Conservation (phyloP, 768 basidiomycete genomes). For the Tylopilus rubrobrunneus region DNA sequence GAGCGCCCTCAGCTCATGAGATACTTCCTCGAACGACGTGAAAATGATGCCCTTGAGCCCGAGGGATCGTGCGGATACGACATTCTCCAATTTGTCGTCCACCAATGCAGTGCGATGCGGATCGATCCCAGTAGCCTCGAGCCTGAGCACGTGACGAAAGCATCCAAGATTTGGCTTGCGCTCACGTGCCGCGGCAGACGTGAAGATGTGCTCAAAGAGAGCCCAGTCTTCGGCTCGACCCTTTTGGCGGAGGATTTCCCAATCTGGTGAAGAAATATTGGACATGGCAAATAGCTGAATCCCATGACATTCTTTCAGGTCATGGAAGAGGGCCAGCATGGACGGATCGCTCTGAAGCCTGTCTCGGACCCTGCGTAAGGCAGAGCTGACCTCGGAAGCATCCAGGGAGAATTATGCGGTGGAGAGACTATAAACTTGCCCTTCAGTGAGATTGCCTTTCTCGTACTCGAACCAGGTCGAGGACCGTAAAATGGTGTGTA, state of each 20-base stretch:
- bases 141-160: slow-evolving; percentile 14
- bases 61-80: slow-evolving; percentile 17
- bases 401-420: slow-evolving; percentile 17
- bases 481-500: slow-evolving; percentile 14
- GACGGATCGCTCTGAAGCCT: slow-evolving; percentile 8
- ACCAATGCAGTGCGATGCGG: slow-evolving; percentile 20
- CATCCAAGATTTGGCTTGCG: slow-evolving; percentile 21
- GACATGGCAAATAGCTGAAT: slow-evolving; percentile 22
- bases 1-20: slow-evolving; percentile 11
- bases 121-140: slow-evolving; percentile 15
- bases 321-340: slow-evolving; percentile 15
- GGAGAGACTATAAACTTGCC: slow-evolving; percentile 3
- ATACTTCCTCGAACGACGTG: slow-evolving; percentile 14
- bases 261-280: slow-evolving; percentile 20
- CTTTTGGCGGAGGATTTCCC: slow-evolving; percentile 17
- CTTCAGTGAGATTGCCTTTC: slow-evolving; percentile 16
- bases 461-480: slow-evolving; percentile 22
- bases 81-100: slow-evolving; percentile 23
- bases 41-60: slow-evolving; percentile 20
- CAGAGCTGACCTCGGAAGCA: slow-evolving; percentile 5
- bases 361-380: slow-evolving; percentile 5
- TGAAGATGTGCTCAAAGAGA: slow-evolving; percentile 20
- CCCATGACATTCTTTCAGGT: slow-evolving; percentile 3
- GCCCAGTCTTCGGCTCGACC: slow-evolving; percentile 14
- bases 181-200: slow-evolving; percentile 14